phyloP scores from a whole-genome alignment of 495 filamentous ascomycete genomes.

The Hypoxylon rickii region DNA sequence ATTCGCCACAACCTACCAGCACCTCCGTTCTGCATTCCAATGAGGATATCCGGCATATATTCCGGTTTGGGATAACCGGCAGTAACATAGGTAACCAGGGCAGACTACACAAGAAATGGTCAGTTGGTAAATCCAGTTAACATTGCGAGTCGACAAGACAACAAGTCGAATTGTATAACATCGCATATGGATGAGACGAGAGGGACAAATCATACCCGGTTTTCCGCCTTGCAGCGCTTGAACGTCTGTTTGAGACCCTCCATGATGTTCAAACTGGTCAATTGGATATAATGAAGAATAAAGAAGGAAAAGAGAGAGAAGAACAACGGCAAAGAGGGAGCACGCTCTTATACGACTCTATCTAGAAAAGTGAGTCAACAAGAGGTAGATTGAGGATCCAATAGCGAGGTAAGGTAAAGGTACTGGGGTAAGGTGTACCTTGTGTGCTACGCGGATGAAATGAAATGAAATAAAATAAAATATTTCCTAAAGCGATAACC shows the following conservation, averaged over 20 bases:
- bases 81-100: conserved; percentile 94
- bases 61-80: conserved; percentile 88
- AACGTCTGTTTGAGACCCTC: conserved; percentile 87
- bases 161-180: neutral
- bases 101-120: conserved; percentile 52
- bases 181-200: neutral
- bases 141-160: neutral
- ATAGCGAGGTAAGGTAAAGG: conserved; percentile 10
- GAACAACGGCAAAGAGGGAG: neutral
- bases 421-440: neutral
- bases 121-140: neutral
- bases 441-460: neutral
- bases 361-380: neutral
- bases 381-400: neutral
- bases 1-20: conserved; percentile 63
- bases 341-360: neutral
- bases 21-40: conserved; percentile 91
- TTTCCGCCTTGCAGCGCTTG: conserved; percentile 79
- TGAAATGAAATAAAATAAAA: neutral
- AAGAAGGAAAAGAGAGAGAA: neutral
- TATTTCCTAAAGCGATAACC: conserved; percentile 26
- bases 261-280: conserved; percentile 44
- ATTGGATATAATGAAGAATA: neutral
- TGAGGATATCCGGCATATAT: conserved; percentile 78
- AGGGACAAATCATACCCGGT: conserved; percentile 59